These are phyloP conservation scores for Jackrogersella minutella DNA, from an alignment of 495 filamentous ascomycete species.

Conservation along the genomic window DNA sequence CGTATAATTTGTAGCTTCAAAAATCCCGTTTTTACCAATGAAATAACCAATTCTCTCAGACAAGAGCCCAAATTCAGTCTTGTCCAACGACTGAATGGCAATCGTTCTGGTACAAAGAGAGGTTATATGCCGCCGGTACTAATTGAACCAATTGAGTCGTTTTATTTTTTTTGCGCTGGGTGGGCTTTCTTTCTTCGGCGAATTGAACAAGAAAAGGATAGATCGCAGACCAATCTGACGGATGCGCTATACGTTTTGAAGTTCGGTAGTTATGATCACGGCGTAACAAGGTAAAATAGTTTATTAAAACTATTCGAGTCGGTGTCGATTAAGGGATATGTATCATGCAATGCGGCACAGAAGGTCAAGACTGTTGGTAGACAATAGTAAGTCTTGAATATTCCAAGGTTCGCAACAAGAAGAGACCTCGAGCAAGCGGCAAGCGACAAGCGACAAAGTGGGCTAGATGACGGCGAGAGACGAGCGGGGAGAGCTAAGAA, in stretches of 20 bases:
- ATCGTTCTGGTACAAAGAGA: slow-evolving; percentile 30
- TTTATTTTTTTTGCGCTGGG: slow-evolving; percentile 25
- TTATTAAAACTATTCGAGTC: slow-evolving; percentile 10
- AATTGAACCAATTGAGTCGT: slow-evolving; percentile 28
- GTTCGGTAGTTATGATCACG: slow-evolving; percentile 15
- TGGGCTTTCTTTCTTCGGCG: slow-evolving; percentile 25
- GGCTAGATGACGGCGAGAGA: slow-evolving; percentile 35
- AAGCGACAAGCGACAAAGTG: slow-evolving; percentile 2
- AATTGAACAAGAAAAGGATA: slow-evolving; percentile 24
- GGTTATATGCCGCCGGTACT: not conserved
- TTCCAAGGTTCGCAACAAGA: slow-evolving; percentile 19
- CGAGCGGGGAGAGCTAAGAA: slow-evolving; percentile 27
- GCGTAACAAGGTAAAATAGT: not conserved
- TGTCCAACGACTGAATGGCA: slow-evolving; percentile 21
- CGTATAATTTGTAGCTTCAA: not conserved
- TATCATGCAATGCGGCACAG: slow-evolving; percentile 17
- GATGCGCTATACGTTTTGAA: slow-evolving; percentile 23
- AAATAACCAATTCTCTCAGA: not conserved
- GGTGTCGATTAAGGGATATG: slow-evolving; percentile 9
- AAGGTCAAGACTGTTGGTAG: not conserved
- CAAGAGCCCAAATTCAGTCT: slow-evolving; percentile 18
- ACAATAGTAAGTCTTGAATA: slow-evolving; percentile 18
- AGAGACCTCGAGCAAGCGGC: slow-evolving; percentile 14
- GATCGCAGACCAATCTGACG: not conserved
- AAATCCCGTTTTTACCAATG: slow-evolving; percentile 1